Evolutionary conservation across 108 stramenopile genomes (phyloP).

Genomic region (Cyclostephanos tholiformis): DNA sequence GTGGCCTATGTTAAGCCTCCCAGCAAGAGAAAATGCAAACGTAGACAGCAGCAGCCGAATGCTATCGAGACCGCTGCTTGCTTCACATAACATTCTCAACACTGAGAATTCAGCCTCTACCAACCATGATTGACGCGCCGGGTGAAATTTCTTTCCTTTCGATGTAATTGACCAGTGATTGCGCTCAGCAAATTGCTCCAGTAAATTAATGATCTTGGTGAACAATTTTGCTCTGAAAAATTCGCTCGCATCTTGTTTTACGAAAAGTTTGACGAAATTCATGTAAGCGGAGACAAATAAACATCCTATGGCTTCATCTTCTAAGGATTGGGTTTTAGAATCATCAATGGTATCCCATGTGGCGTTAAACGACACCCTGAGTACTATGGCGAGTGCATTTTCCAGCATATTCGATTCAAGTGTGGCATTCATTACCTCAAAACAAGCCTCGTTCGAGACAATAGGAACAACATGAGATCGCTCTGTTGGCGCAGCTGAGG

Average conservation of each 20-base stretch:
- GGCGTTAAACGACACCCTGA: constrained; percentile 28
- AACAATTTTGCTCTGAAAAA: not conserved
- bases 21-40: constrained; percentile 65
- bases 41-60: constrained; percentile 32
- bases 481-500: constrained; percentile 35
- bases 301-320: constrained; percentile 46
- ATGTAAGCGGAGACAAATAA: constrained; percentile 36
- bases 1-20: constrained; percentile 62
- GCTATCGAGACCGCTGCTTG: constrained; percentile 4
- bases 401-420: constrained; percentile 30
- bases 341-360: constrained; percentile 16
- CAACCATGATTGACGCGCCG: constrained; percentile 61
- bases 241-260: not conserved
- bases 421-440: constrained; percentile 19
- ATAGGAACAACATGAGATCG: constrained; percentile 30
- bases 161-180: not conserved
- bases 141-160: constrained; percentile 3
- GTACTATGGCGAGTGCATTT: constrained; percentile 25
- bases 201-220: constrained; percentile 11
- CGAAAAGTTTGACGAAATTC: constrained; percentile 14
- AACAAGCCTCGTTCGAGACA: constrained; percentile 30
- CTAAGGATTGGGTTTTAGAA: constrained; percentile 15
- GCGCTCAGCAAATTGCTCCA: not conserved
- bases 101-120: constrained; percentile 60
- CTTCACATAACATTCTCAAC: constrained; percentile 50